Evolutionary conservation across 1,139 yeast genomes (phyloP).

Genomic region (Suhomyces coccinellae): DNA sequence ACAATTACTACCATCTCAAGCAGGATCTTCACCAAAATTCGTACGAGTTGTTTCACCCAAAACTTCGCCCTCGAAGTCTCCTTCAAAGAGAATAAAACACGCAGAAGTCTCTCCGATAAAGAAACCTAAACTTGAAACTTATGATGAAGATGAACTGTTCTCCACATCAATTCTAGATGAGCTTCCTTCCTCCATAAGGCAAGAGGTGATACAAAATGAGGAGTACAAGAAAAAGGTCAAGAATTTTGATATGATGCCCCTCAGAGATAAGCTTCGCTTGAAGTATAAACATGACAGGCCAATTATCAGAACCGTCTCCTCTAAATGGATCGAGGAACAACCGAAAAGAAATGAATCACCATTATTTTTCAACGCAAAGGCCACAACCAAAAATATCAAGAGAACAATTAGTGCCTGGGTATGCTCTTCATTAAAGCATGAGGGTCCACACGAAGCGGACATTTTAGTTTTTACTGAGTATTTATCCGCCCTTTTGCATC

Average conservation of each 20-base stretch:
- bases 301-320: slow-evolving; percentile 23
- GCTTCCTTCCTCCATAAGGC: slow-evolving; percentile 45
- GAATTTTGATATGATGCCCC: slow-evolving; percentile 29
- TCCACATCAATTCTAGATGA: slow-evolving; percentile 48
- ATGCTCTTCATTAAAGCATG: slow-evolving; percentile 35
- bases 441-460: slow-evolving; percentile 64
- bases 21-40: slow-evolving; percentile 33
- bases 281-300: slow-evolving; percentile 19
- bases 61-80: slow-evolving; percentile 21
- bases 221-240: slow-evolving; percentile 30
- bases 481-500: slow-evolving; percentile 22
- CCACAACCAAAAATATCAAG: slow-evolving; percentile 36
- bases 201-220: slow-evolving; percentile 44
- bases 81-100: slow-evolving; percentile 13
- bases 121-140: slow-evolving; percentile 15
- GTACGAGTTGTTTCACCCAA: slow-evolving; percentile 37
- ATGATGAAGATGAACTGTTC: slow-evolving; percentile 27
- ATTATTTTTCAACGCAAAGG: slow-evolving; percentile 33
- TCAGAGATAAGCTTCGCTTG: slow-evolving; percentile 32
- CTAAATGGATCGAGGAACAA: slow-evolving; percentile 29
- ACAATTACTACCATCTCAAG: slow-evolving; percentile 40
- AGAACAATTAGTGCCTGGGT: slow-evolving; percentile 51
- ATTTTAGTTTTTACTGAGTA: slow-evolving; percentile 37
- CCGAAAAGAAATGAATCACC: slow-evolving; percentile 28
- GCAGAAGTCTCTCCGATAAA: slow-evolving; percentile 14